These are phyloP conservation scores for Paraconiothyrium brasiliense DNA, from an alignment of 2,329 filamentous ascomycete species.

Conservation along the genomic window DNA sequence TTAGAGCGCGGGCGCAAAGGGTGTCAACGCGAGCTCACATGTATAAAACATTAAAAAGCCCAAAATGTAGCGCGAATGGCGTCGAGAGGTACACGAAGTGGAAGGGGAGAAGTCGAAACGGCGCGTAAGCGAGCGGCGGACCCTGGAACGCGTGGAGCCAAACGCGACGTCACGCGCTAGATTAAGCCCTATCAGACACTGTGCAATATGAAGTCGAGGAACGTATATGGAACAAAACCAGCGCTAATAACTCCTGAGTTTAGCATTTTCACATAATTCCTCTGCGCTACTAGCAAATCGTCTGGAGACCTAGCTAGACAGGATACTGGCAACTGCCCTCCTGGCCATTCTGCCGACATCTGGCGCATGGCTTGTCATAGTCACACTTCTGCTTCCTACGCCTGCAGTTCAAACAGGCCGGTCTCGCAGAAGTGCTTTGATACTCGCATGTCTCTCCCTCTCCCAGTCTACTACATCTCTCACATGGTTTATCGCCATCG, in stretches of 20 bases:
- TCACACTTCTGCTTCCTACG: slow-evolving; percentile 9
- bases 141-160: background rate
- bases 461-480: slow-evolving; percentile 1
- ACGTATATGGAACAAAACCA: background rate
- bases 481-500: slow-evolving; percentile 10
- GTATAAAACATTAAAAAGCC: background rate
- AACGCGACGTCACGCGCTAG: slow-evolving; percentile 18
- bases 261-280: background rate
- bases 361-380: background rate
- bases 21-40: background rate
- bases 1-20: background rate
- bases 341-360: background rate
- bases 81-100: background rate
- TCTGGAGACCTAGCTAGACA: background rate
- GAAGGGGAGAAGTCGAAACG: background rate
- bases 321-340: slow-evolving; percentile 5
- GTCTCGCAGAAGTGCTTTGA: background rate
- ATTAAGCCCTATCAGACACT: background rate
- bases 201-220: background rate
- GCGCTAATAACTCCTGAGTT: background rate
- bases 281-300: background rate
- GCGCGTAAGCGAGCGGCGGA: slow-evolving; percentile 4
- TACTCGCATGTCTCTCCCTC: slow-evolving; percentile 1
- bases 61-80: background rate
- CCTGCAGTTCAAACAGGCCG: slow-evolving; percentile 9